A percentile compares a stretch with the other conserved stretches of the same genome.
These are phyloP conservation scores for Dentipellis sp. DNA, from an alignment of 768 basidiomycete genomes.

Conservation along the genomic window DNA sequence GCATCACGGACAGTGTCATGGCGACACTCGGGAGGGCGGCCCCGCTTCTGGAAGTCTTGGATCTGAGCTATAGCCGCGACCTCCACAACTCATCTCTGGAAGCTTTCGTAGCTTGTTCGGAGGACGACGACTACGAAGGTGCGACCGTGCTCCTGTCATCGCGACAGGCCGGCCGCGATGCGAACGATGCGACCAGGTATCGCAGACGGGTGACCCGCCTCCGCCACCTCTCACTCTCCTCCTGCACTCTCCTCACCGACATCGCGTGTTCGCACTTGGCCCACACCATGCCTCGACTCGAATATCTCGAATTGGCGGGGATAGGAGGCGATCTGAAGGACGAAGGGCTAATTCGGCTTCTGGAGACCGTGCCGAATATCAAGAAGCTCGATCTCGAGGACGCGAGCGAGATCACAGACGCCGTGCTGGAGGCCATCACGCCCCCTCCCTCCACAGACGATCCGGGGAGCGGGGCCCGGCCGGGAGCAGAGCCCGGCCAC, in stretches of 20 bases:
- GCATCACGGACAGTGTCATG: slow-evolving; percentile 53
- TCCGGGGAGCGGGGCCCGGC: slow-evolving; percentile 10
- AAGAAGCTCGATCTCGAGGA: slow-evolving; percentile 82
- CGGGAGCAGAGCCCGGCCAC: slow-evolving; percentile 34
- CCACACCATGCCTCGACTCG: slow-evolving; percentile 58
- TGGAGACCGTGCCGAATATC: slow-evolving; percentile 62
- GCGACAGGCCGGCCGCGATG: slow-evolving; percentile 56
- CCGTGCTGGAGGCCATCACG: slow-evolving; percentile 57
- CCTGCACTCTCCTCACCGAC: slow-evolving; percentile 65
- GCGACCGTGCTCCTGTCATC: slow-evolving; percentile 46
- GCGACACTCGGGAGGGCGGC: slow-evolving; percentile 56
- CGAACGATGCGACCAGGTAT: slow-evolving; percentile 37
- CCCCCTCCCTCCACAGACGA: slow-evolving; percentile 24
- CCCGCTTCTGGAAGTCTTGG: slow-evolving; percentile 68
- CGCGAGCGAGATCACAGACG: slow-evolving; percentile 63
- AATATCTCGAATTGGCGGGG: slow-evolving; percentile 72
- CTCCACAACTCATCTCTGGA: slow-evolving; percentile 71
- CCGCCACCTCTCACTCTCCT: slow-evolving; percentile 66
- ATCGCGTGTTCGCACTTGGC: slow-evolving; percentile 66
- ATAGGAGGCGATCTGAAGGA: slow-evolving; percentile 63
- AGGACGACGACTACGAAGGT: slow-evolving; percentile 24
- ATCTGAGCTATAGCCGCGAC: slow-evolving; percentile 64
- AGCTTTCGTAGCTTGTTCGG: slow-evolving; percentile 53
- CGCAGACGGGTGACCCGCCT: slow-evolving; percentile 58
- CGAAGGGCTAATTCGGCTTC: slow-evolving; percentile 62